Base-by-base conservation (phyloP, 257 asterid species). In the Ilex asprella region DNA sequence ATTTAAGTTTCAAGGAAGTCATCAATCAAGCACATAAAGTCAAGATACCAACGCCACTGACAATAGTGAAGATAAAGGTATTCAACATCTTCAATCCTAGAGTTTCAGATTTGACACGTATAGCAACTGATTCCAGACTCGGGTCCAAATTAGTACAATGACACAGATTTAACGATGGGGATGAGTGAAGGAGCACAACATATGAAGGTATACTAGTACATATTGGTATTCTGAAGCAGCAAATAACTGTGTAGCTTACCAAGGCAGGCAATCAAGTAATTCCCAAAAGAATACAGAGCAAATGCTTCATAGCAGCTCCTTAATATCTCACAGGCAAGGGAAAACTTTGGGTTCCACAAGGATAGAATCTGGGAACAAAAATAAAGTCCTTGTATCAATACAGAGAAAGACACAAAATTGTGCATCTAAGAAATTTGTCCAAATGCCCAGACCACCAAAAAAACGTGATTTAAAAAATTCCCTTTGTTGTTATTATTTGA, bases 281-380 rank as follows among this genome's bases (percentile, higher is more conserved):
- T 93, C 55, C 99, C 99, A 58, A 93, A 93, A 53, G 99, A 86
- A 78, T 93, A 93, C 55, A 89, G 84, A 15, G 95, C 96, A 69
- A 92, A 81, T 16, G 99, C 97, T 89, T 93, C 99, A 59, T 93
- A 93, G 79, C 96, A 84, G 76, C 81, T 89, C 69, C 99, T 85
- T 67, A 93, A 72, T 70, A 93, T 86, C 82, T 93, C 97, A 49
- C 96, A 93, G 47, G 84, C 89, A 43, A 93, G 84, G 32, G 99
- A 93, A 8, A 93, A 70, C 39, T 80, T 71, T 5, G 90, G 59
- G 43, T 85, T 81, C 82, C 84, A 89, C 84, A 93, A 65, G 16
- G 99, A 93, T 31, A 93, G 16, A 43, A 93, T 86, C 99, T 93
- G 85, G 59, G 74, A 64, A 62, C 58, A 12, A 71, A 2, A 58